Conservation (phyloP, 371 early-diverging fungal genomes). For the Syncephalastrum racemosum region DNA sequence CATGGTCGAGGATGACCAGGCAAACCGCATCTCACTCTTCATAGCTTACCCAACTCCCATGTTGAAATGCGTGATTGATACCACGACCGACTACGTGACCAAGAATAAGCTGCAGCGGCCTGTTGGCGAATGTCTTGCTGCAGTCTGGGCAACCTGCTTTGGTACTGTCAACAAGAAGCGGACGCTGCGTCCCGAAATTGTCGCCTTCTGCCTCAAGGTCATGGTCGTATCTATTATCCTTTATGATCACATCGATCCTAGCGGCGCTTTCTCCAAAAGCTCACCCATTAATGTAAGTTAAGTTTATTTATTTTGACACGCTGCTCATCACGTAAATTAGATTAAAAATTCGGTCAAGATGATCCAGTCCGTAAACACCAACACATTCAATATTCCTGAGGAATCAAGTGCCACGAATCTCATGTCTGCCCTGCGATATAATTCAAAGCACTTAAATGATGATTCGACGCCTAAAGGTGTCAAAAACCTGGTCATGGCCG, state of each 20-base stretch:
- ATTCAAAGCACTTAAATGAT: slow-evolving; percentile 82
- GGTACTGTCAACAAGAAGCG: slow-evolving; percentile 61
- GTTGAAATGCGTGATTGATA: slow-evolving; percentile 84
- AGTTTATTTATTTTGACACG: neutral
- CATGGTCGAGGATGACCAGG: slow-evolving; percentile 82
- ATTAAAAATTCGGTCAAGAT: slow-evolving; percentile 70
- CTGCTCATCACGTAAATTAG: slow-evolving; percentile 17
- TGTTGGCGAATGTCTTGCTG: slow-evolving; percentile 66
- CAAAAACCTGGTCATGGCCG: slow-evolving; percentile 58
- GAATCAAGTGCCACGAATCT: slow-evolving; percentile 60
- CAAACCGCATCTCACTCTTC: slow-evolving; percentile 92
- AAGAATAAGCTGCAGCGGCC: slow-evolving; percentile 42
- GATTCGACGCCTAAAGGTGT: slow-evolving; percentile 77
- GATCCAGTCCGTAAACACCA: slow-evolving; percentile 56
- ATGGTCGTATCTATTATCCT: slow-evolving; percentile 87
- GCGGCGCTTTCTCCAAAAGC: slow-evolving; percentile 75
- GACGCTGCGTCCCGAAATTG: slow-evolving; percentile 5
- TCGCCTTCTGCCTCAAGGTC: slow-evolving; percentile 72
- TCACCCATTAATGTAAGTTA: slow-evolving; percentile 78
- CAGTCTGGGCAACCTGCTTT: slow-evolving; percentile 70
- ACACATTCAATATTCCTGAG: slow-evolving; percentile 23
- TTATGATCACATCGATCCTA: slow-evolving; percentile 87
- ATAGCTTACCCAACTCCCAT: slow-evolving; percentile 95
- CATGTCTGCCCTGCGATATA: slow-evolving; percentile 76
- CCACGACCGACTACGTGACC: slow-evolving; percentile 59